Percentiles rank a stretch among this genome's conserved stretches.
These are phyloP conservation scores for Cylindrotheca fusiformis DNA, from an alignment of 108 stramenopile genomes.

Conservation along the genomic window DNA sequence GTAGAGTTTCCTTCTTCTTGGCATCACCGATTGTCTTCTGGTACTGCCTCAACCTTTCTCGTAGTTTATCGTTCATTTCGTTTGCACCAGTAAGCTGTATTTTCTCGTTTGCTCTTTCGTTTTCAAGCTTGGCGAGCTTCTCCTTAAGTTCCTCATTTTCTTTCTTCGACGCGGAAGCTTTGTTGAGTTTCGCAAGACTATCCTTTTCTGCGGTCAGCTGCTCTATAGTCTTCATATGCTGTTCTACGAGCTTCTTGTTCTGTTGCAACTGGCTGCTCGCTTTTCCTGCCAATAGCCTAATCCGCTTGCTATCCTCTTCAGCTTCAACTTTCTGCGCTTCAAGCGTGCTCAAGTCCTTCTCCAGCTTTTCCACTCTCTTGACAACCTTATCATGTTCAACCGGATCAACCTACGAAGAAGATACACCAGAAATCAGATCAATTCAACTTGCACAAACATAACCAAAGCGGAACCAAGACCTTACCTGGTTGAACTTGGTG, in stretches of 20 bases:
- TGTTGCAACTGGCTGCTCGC: constrained; percentile 65
- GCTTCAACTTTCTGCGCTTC: constrained; percentile 54
- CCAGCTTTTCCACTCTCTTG: constrained; percentile 50
- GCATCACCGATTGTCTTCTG: constrained; percentile 38
- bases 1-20: constrained; percentile 26
- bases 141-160: constrained; percentile 45
- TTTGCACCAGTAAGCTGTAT: constrained; percentile 44
- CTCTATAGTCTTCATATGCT: constrained; percentile 34
- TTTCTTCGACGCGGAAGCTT: constrained; percentile 22
- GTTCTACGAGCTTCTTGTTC: constrained; percentile 37
- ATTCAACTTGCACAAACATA: background rate
- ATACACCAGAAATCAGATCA: constrained; percentile 2
- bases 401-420: constrained; percentile 52
- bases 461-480: background rate
- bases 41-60: constrained; percentile 44
- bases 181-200: constrained; percentile 18
- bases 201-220: constrained; percentile 40
- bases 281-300: constrained; percentile 50
- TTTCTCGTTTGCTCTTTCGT: constrained; percentile 32
- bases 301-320: constrained; percentile 59
- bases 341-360: constrained; percentile 41
- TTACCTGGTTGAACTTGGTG: constrained; percentile 79
- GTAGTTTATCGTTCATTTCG: constrained; percentile 52
- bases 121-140: constrained; percentile 28
- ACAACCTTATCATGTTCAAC: constrained; percentile 74